Evolutionary conservation across 2,329 filamentous ascomycete genomes (phyloP).

Genomic region (Penicillium sumatraense): DNA sequence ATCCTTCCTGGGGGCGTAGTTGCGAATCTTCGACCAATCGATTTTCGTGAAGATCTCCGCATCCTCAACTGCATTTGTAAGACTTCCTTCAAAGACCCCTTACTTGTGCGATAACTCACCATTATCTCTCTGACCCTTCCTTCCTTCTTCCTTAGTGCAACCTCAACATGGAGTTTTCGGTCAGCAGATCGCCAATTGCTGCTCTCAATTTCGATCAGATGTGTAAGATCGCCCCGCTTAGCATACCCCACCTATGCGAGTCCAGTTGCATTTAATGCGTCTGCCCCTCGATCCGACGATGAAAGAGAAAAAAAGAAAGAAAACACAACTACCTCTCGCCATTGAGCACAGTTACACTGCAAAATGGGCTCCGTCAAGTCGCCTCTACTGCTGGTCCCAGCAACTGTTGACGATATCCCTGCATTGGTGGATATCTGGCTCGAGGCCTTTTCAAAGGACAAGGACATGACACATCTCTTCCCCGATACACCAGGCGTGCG

Average conservation of each 20-base stretch:
- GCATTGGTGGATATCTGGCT: slow-evolving; percentile 31
- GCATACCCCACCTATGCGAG: neutral
- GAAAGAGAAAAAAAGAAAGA: too few species aligned
- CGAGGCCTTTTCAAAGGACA: slow-evolving; percentile 26
- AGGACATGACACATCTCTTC: slow-evolving; percentile 23
- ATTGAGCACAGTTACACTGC: neutral
- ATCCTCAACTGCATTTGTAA: neutral
- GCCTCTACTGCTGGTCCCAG: slow-evolving; percentile 12
- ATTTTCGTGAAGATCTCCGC: neutral
- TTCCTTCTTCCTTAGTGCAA: neutral
- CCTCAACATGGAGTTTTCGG: neutral
- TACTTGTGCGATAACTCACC: neutral
- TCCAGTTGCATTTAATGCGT: neutral
- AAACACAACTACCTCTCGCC: neutral
- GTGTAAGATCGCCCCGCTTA: neutral
- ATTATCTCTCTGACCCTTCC: too few species aligned
- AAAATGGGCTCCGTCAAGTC: neutral
- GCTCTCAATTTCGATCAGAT: neutral
- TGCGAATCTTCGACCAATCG: neutral
- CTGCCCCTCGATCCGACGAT: neutral
- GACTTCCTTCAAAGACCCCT: neutral
- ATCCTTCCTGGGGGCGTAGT: neutral
- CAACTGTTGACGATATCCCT: slow-evolving; percentile 28
- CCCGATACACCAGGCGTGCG: slow-evolving; percentile 34
- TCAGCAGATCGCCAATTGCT: neutral